Percentiles rank a stretch among this genome's conserved stretches.
phyloP scores from a whole-genome alignment of 768 basidiomycete genomes.

The Mrakia hoshinonis region DNA sequence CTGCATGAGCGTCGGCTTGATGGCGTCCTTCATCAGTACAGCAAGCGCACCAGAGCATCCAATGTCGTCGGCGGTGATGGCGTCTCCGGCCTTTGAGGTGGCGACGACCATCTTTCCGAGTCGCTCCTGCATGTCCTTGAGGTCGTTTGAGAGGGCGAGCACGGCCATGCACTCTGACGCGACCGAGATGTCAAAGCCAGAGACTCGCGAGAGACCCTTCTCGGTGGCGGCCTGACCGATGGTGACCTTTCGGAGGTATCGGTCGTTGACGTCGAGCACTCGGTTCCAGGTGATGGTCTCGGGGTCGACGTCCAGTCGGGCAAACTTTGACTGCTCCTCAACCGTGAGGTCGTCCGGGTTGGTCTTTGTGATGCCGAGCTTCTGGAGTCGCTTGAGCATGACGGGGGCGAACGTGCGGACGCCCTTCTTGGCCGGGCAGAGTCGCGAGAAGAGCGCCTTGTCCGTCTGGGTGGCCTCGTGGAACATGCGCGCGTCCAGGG shows the following conservation, averaged over 20 bases:
- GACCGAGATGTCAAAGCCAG: constrained; percentile 94
- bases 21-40: constrained; percentile 95
- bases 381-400: constrained; percentile 90
- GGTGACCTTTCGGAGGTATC: constrained; percentile 88
- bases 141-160: constrained; percentile 74
- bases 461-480: constrained; percentile 93
- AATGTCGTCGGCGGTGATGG: constrained; percentile 92
- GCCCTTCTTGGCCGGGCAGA: constrained; percentile 88
- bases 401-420: constrained; percentile 88
- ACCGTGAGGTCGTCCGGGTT: constrained; percentile 83
- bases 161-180: constrained; percentile 99
- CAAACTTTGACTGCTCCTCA: constrained; percentile 82
- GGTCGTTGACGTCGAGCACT: constrained; percentile 91
- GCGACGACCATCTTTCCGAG: constrained; percentile 97
- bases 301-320: constrained; percentile 81
- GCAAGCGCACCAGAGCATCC: constrained; percentile 91
- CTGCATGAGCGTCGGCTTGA: constrained; percentile 99
- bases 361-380: constrained; percentile 90
- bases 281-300: constrained; percentile 90
- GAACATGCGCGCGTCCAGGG: constrained; percentile 93
- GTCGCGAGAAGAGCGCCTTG: constrained; percentile 84
- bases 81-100: constrained; percentile 78
- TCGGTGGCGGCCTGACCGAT: constrained; percentile 86
- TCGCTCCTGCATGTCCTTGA: constrained; percentile 82
- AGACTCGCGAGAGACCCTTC: constrained; percentile 73